Evolutionary conservation across 306 rosid species (phyloP).

Genomic region (Castanea mollissima): DNA sequence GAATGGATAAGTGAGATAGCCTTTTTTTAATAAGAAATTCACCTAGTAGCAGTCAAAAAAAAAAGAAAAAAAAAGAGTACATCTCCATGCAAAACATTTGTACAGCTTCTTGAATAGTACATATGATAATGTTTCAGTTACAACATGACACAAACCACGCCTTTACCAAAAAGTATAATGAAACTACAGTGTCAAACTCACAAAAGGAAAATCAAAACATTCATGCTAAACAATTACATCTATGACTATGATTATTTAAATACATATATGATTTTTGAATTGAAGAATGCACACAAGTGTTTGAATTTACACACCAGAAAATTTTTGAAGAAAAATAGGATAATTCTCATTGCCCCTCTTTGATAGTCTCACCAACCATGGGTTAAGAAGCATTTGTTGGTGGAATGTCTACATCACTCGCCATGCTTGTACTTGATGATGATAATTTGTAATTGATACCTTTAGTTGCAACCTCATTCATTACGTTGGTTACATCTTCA

Average conservation of each 20-base stretch:
- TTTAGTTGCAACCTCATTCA: background rate
- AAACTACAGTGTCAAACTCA: too few species aligned
- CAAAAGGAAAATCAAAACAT: background rate
- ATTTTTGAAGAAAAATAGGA: background rate
- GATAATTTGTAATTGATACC: too few species aligned
- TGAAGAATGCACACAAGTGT: too few species aligned
- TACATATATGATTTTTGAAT: too few species aligned
- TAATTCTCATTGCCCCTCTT: background rate
- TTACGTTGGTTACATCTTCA: conserved; percentile 34
- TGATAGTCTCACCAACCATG: background rate
- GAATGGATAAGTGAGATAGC: too few species aligned
- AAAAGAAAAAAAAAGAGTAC: too few species aligned
- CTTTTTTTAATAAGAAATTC: too few species aligned
- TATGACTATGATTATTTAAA: too few species aligned
- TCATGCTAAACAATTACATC: background rate
- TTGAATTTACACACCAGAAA: background rate
- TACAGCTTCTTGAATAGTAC: background rate
- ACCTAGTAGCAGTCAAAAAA: too few species aligned
- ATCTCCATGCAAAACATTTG: background rate
- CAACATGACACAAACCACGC: too few species aligned
- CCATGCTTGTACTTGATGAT: background rate
- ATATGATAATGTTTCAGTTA: too few species aligned
- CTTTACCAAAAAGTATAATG: too few species aligned
- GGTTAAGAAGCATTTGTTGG: conserved; percentile 13
- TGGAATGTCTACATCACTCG: conserved; percentile 23